These are phyloP conservation scores for Ramaria sp. DNA, from an alignment of 768 basidiomycete genomes.

Conservation along the genomic window DNA sequence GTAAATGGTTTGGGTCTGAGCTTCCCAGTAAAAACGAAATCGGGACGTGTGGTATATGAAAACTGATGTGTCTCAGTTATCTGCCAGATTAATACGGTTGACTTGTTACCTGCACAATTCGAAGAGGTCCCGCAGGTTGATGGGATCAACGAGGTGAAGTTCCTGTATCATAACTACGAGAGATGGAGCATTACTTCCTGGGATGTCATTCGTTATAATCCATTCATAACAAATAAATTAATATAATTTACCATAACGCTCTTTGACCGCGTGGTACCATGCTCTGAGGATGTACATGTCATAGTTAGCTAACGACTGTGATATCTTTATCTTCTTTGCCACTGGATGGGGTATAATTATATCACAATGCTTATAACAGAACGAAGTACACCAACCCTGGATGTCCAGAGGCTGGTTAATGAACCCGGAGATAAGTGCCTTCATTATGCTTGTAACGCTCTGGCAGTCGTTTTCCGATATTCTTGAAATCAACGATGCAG, in stretches of 20 bases:
- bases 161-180: constrained; percentile 58
- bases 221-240: constrained; percentile 6
- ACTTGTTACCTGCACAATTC: constrained; percentile 52
- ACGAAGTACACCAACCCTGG: constrained; percentile 13
- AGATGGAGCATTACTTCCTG: constrained; percentile 19
- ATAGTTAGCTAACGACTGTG: constrained; percentile 43
- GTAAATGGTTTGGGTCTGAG: constrained; percentile 32
- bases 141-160: constrained; percentile 60
- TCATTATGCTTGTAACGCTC: constrained; percentile 43
- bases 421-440: constrained; percentile 42
- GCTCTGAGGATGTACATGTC: constrained; percentile 50
- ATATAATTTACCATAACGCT: constrained; percentile 24
- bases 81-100: no score
- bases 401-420: constrained; percentile 26
- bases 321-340: constrained; percentile 31
- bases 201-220: constrained; percentile 4
- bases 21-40: constrained; percentile 41
- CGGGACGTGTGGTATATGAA: constrained; percentile 41
- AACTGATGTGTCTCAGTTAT: constrained; percentile 24
- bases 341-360: constrained; percentile 16
- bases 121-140: constrained; percentile 56
- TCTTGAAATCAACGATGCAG: constrained; percentile 28
- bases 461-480: constrained; percentile 48
- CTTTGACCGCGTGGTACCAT: constrained; percentile 42
- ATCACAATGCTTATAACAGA: not conserved